Evolutionary conservation across 2,329 filamentous ascomycete genomes (phyloP).

Genomic region (Colletotrichum destructivum): DNA sequence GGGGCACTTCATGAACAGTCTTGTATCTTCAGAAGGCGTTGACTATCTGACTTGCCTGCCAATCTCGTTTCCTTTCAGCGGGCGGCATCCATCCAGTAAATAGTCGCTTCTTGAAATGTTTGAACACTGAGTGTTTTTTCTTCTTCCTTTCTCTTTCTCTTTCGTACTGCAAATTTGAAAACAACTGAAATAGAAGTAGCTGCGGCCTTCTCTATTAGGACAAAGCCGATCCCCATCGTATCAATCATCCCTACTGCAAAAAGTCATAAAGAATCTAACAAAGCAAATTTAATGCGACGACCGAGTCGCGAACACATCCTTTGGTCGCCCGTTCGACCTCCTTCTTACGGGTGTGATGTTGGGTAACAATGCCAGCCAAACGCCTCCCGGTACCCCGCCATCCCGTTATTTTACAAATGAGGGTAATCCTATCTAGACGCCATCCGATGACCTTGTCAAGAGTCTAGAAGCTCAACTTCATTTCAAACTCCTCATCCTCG

Average conservation of each 20-base stretch:
- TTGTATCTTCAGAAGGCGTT: background rate
- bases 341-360: constrained; percentile 19
- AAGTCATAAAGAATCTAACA: constrained; percentile 17
- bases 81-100: background rate
- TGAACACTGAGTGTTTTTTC: background rate
- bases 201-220: background rate
- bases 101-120: background rate
- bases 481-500: constrained; percentile 70
- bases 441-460: constrained; percentile 2
- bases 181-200: constrained; percentile 11
- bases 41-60: constrained; percentile 2
- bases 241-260: constrained; percentile 1
- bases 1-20: constrained; percentile 20
- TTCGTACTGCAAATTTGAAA: constrained; percentile 1
- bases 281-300: constrained; percentile 28
- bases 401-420: constrained; percentile 26
- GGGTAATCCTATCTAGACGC: constrained; percentile 35
- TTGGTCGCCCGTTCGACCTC: constrained; percentile 15
- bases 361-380: constrained; percentile 33
- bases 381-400: constrained; percentile 33
- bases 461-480: constrained; percentile 57
- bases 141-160: too few relatives aligned
- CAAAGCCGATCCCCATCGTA: background rate
- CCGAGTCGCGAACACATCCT: constrained; percentile 1
- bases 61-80: background rate